Percentiles rank a stretch among this genome's conserved stretches.
These are phyloP conservation scores for Karstenula rhodostoma DNA, from an alignment of 2,329 filamentous ascomycete genomes.

Conservation along the genomic window DNA sequence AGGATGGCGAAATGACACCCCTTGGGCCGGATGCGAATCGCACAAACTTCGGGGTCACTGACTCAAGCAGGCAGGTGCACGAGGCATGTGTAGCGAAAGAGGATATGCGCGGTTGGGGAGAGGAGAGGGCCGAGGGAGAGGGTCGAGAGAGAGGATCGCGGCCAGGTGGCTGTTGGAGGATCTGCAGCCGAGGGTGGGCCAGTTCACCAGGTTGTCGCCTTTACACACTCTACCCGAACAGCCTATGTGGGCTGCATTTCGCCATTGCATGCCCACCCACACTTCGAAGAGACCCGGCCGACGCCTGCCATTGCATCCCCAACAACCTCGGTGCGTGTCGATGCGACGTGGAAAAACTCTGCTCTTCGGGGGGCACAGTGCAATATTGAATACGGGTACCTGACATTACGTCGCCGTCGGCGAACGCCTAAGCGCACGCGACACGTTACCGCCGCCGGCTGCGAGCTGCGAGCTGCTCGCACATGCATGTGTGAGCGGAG, in stretches of 20 bases:
- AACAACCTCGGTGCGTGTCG: neutral
- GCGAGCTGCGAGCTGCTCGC: no score
- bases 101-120: neutral
- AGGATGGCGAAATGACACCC: neutral
- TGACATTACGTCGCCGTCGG: neutral
- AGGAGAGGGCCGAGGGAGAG: no score
- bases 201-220: neutral
- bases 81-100: conserved; percentile 9
- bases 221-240: neutral
- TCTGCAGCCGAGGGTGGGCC: neutral
- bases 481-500: neutral
- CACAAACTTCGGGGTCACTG: neutral
- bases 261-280: neutral
- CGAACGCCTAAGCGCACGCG: neutral
- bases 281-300: neutral
- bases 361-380: neutral
- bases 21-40: neutral
- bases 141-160: neutral
- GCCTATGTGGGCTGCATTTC: neutral
- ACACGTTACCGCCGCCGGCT: neutral
- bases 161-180: neutral
- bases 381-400: neutral
- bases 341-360: neutral
- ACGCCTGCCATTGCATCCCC: neutral
- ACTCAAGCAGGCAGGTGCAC: neutral